Conservation (phyloP, 2,329 filamentous ascomycete species). For the Sarocladium oryzae region DNA sequence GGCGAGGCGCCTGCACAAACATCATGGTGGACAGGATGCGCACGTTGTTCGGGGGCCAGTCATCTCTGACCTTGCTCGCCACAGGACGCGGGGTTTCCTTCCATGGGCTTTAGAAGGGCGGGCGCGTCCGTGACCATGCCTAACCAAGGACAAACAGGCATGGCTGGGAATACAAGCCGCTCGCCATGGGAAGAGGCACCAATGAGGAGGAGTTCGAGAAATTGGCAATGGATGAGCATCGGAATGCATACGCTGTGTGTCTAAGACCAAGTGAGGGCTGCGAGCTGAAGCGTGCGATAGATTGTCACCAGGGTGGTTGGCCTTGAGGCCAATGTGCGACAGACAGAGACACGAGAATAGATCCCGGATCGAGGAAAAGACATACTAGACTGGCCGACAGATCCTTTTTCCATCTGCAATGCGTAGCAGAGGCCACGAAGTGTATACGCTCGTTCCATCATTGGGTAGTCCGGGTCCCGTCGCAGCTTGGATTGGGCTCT, state of each 20-base stretch:
- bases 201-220: not conserved
- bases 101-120: not conserved
- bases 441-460: no score
- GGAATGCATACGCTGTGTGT: not conserved
- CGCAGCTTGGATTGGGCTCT: no score
- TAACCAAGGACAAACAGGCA: not conserved
- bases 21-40: not conserved
- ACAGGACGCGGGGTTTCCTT: not conserved
- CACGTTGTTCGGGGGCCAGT: not conserved
- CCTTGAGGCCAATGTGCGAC: not conserved
- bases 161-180: not conserved
- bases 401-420: no score
- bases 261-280: not conserved
- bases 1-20: not conserved
- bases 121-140: not conserved
- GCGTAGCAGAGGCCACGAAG: not conserved
- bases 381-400: not conserved
- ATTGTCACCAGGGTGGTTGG: not conserved
- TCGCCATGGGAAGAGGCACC: not conserved
- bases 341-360: not conserved
- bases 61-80: not conserved
- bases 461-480: no score
- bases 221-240: not conserved
- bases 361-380: no score
- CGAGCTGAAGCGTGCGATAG: constrained; percentile 1